phyloP scores from a whole-genome alignment of 805 yeast genomes.

The Kuraishia molischiana region DNA sequence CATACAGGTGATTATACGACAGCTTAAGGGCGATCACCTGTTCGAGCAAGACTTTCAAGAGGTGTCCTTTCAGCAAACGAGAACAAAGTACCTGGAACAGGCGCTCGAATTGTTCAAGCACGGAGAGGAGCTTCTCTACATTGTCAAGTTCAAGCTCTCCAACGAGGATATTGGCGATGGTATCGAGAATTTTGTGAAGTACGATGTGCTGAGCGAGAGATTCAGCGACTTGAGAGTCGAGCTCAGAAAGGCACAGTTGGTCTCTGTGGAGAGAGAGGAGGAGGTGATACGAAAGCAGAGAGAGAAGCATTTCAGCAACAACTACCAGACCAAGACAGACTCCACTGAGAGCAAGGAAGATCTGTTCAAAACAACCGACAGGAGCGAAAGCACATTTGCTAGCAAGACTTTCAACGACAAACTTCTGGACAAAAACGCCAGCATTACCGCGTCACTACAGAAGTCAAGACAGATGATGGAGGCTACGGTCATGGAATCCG shows the following conservation, averaged over 20 bases:
- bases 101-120: conserved; percentile 3
- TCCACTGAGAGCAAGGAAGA: not conserved
- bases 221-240: conserved; percentile 14
- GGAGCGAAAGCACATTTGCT: conserved; percentile 21
- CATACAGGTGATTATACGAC: not conserved
- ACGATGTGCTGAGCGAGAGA: conserved; percentile 9
- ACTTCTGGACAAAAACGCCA: conserved; percentile 33
- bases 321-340: not conserved
- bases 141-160: conserved; percentile 1
- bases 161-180: not conserved
- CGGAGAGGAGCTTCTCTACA: conserved; percentile 1
- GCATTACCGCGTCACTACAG: conserved; percentile 36
- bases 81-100: conserved; percentile 2
- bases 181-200: not conserved
- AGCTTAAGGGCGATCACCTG: not conserved
- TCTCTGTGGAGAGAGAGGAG: conserved; percentile 12
- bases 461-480: conserved; percentile 37
- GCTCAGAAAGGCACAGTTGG: conserved; percentile 17
- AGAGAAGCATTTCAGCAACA: not conserved
- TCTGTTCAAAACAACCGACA: not conserved
- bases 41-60: not conserved
- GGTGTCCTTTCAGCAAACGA: not conserved
- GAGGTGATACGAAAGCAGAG: not conserved
- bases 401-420: conserved; percentile 9
- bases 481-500: conserved; percentile 40